Base-by-base conservation (phyloP, 2,329 filamentous ascomycete species). In the Beauveria sp. region DNA sequence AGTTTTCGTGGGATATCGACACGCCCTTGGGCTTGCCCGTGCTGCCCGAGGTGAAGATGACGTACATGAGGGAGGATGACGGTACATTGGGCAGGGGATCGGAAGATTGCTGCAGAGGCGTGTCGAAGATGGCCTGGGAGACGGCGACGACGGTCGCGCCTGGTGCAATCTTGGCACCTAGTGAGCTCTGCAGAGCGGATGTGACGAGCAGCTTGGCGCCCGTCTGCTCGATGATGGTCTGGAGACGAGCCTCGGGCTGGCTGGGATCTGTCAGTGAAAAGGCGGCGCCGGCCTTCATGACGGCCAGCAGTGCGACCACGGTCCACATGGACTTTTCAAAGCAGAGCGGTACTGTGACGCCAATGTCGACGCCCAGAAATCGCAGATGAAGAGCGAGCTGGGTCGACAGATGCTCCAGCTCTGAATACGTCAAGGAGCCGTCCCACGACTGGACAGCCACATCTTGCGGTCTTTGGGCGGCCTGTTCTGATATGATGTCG, bases 31-130 rank as follows among this genome's bases (percentile, higher is more conserved):
- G 85, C 62, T 79, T 80, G 7, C 85, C 84, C 0, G 85, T 87
- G 62, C 83, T 87, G 16, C 84, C 84, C 0, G 84, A 87, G 12
- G 84, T 87, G 68, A 86, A 87, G 67, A 87, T 85, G 66, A 86
- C 81, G 63, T 81, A 82, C 40, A 80, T 74, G 9, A 77, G 74
- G 1, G 73, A 70, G 5, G 69, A 69, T 2, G 77, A 65, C 3
- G 85, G 70, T n/a, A 80, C 75, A 0, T 61, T 54, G 0, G 76
- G 75, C 1, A 77, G 66, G 10, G 54, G 41, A 55, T 64, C 41
- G 51, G 65, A 3, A 64, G 62, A 8, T 63, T 62, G 34, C 62
- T 63, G 18, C 59, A 62, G 16, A 63, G 66, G 20, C 20, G 57
- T 62, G 53, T 69, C 66, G 43, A 72, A 65, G 43, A 70, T 66